Evolutionary conservation across 345 rosid species (phyloP).

Genomic region (Eucalyptus cladocalyx): DNA sequence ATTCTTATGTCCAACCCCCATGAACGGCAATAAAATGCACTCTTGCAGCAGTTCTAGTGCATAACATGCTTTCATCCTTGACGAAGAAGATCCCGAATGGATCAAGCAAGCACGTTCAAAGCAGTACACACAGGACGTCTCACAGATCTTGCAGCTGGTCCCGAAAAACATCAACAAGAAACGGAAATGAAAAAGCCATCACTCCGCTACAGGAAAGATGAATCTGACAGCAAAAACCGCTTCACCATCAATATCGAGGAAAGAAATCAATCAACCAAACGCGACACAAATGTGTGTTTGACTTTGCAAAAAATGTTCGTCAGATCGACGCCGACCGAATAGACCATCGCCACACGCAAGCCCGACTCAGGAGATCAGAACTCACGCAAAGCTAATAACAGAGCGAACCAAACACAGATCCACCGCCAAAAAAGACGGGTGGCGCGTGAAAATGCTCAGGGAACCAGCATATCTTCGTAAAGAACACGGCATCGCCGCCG

Average conservation of each 20-base stretch:
- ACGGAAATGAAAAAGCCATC: neutral
- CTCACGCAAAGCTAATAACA: neutral
- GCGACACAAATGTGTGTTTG: neutral
- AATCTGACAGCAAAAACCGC: neutral
- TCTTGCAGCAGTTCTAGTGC: neutral
- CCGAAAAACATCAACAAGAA: neutral
- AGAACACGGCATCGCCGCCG: neutral
- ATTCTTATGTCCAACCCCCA: neutral
- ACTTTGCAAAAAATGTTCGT: neutral
- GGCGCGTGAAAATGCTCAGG: neutral
- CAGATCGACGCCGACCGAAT: neutral
- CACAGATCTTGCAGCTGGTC: neutral
- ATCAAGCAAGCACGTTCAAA: neutral
- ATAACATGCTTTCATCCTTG: rapidly evolving
- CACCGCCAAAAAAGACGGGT: neutral
- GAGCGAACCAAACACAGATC: neutral
- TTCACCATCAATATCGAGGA: neutral
- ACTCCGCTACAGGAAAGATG: neutral
- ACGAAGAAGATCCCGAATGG: neutral
- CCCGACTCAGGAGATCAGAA: neutral
- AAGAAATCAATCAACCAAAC: neutral
- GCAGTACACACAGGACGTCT: neutral
- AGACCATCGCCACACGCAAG: neutral
- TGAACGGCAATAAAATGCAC: neutral
- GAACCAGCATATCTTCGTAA: neutral